phyloP scores from a whole-genome alignment of 805 yeast species.

The Spathaspora hagerdaliae region DNA sequence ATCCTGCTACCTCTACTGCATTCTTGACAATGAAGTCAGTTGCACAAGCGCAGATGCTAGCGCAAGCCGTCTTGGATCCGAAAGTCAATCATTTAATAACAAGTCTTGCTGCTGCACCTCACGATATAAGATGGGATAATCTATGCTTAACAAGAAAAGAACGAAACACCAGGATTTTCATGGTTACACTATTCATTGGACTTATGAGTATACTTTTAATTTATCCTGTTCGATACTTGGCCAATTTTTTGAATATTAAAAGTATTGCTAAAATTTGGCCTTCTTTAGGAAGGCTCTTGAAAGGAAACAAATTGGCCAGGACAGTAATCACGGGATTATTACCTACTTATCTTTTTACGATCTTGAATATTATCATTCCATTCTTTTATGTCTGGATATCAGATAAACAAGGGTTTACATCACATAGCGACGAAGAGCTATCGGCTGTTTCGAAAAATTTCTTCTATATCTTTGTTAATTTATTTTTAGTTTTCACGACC shows the following conservation, averaged over 20 bases:
- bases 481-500: conserved; percentile 89
- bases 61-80: conserved; percentile 92
- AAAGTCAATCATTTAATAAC: conserved; percentile 80
- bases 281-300: conserved; percentile 62
- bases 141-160: conserved; percentile 75
- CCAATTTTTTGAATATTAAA: conserved; percentile 74
- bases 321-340: conserved; percentile 80
- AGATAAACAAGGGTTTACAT: conserved; percentile 79
- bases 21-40: conserved; percentile 93
- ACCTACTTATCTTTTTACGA: conserved; percentile 87
- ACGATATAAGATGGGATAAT: conserved; percentile 91
- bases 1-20: conserved; percentile 84
- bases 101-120: conserved; percentile 90
- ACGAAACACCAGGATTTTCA: conserved; percentile 58
- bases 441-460: conserved; percentile 90
- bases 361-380: conserved; percentile 80
- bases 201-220: conserved; percentile 68
- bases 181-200: conserved; percentile 65
- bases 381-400: conserved; percentile 83
- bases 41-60: conserved; percentile 94
- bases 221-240: conserved; percentile 79
- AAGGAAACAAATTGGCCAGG: conserved; percentile 65
- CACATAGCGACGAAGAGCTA: conserved; percentile 89
- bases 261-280: conserved; percentile 84
- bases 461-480: conserved; percentile 88